phyloP scores from a whole-genome alignment of 805 yeast species.

The Debaryomyces prosopidis region DNA sequence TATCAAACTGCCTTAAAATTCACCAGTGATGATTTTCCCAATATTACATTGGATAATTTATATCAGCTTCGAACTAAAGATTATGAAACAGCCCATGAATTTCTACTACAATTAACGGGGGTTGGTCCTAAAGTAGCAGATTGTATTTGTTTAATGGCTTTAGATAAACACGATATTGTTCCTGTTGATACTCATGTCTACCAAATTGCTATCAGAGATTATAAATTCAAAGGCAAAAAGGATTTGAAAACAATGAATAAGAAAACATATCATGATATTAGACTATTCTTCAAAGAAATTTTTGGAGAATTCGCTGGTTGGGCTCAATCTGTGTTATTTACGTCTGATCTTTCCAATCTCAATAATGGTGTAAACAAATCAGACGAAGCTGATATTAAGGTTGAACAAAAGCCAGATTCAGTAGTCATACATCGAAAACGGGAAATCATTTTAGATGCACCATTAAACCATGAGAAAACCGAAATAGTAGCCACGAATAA shows the following conservation, averaged over 20 bases:
- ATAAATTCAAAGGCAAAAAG: conserved; percentile 52
- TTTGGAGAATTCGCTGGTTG: conserved; percentile 97
- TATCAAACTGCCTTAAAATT: conserved; percentile 70
- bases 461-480: too few species aligned
- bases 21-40: conserved; percentile 35
- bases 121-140: conserved; percentile 99
- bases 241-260: conserved; percentile 48
- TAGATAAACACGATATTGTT: conserved; percentile 82
- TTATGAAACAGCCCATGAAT: conserved; percentile 56
- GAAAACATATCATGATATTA: conserved; percentile 54
- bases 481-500: too few species aligned
- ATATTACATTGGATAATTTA: conserved; percentile 36
- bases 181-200: conserved; percentile 96
- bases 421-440: too few species aligned
- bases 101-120: conserved; percentile 69
- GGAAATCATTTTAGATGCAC: too few species aligned
- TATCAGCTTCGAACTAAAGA: conserved; percentile 43
- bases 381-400: not conserved
- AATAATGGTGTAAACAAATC: conserved; percentile 57
- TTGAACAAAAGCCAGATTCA: too few species aligned
- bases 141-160: conserved; percentile 89
- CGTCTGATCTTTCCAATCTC: conserved; percentile 75
- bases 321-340: conserved; percentile 95
- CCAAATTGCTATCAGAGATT: conserved; percentile 84
- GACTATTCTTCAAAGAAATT: conserved; percentile 56